These are phyloP conservation scores for Eruca vesicaria DNA, from an alignment of 441 rosid species.

Conservation along the genomic window DNA sequence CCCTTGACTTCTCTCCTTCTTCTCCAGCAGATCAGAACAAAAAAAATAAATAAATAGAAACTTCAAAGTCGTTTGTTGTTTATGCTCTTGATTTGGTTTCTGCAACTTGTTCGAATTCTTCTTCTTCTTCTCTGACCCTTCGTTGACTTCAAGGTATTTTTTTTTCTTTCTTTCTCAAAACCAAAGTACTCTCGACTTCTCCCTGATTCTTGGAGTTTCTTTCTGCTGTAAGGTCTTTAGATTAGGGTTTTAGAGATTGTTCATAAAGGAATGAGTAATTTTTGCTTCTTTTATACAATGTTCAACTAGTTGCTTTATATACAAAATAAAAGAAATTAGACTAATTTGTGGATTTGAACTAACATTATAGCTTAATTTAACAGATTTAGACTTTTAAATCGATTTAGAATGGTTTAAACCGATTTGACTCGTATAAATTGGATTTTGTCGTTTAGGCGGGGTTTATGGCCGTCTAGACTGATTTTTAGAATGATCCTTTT, in stretches of 20 bases:
- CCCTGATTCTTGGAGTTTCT: not conserved
- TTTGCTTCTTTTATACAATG: not conserved
- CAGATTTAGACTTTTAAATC: too few relatives aligned
- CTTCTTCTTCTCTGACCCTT: conserved; percentile 26
- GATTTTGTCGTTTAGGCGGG: too few relatives aligned
- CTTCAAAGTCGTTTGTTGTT: conserved; percentile 16
- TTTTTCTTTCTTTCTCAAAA: not conserved
- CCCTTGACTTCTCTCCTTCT: not conserved
- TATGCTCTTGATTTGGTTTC: conserved; percentile 22
- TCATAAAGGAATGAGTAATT: not conserved
- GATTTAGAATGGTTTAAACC: too few relatives aligned
- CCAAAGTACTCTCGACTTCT: conserved; percentile 4
- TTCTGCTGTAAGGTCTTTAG: not conserved
- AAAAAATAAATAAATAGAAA: not conserved
- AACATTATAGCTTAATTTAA: too few relatives aligned
- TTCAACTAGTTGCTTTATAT: too few relatives aligned
- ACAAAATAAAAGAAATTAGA: too few relatives aligned
- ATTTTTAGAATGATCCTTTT: too few relatives aligned
- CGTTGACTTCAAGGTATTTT: conserved; percentile 28
- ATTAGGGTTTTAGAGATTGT: not conserved
- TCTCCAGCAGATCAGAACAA: conserved; percentile 19
- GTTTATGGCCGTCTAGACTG: too few relatives aligned
- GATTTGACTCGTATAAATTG: too few relatives aligned
- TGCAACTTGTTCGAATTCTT: conserved; percentile 20
- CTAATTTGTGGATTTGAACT: too few relatives aligned